These are phyloP conservation scores for Croton setiger DNA, from an alignment of 441 rosid genomes.

Conservation along the genomic window DNA sequence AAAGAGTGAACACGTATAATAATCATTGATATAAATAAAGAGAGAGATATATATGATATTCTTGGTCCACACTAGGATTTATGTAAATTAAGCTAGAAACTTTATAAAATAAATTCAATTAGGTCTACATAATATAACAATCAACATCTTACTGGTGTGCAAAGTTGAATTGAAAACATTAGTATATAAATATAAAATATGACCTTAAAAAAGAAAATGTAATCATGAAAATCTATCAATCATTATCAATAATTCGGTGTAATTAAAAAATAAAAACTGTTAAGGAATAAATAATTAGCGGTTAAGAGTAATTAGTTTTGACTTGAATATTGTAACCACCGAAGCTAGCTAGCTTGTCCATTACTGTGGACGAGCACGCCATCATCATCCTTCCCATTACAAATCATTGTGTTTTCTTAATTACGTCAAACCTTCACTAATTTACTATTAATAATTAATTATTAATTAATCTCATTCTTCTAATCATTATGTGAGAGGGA, in stretches of 20 bases:
- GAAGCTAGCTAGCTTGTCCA: background rate
- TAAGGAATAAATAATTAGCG: slow-evolving; percentile 17
- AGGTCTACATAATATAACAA: slow-evolving; percentile 10
- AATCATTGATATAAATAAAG: too few relatives aligned
- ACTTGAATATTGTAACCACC: slow-evolving; percentile 26
- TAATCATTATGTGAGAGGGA: background rate
- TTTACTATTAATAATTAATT: background rate
- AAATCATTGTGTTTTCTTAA: slow-evolving; percentile 5
- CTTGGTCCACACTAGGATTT: background rate
- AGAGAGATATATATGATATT: background rate
- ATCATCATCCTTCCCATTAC: background rate
- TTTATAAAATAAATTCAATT: background rate
- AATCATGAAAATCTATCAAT: slow-evolving; percentile 14
- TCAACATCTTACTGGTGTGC: background rate
- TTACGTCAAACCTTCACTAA: background rate
- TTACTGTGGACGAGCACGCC: slow-evolving; percentile 1
- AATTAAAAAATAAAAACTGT: slow-evolving; percentile 1
- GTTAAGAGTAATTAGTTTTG: slow-evolving; percentile 23
- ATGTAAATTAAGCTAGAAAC: background rate
- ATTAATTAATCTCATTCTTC: background rate
- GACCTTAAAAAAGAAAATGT: background rate
- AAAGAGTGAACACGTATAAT: too few relatives aligned
- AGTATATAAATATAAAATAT: too few relatives aligned
- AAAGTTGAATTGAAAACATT: too few relatives aligned
- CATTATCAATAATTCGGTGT: slow-evolving; percentile 29